Evolutionary conservation across 2,329 filamentous ascomycete species (phyloP).

Genomic region (Xylariaceae sp.): DNA sequence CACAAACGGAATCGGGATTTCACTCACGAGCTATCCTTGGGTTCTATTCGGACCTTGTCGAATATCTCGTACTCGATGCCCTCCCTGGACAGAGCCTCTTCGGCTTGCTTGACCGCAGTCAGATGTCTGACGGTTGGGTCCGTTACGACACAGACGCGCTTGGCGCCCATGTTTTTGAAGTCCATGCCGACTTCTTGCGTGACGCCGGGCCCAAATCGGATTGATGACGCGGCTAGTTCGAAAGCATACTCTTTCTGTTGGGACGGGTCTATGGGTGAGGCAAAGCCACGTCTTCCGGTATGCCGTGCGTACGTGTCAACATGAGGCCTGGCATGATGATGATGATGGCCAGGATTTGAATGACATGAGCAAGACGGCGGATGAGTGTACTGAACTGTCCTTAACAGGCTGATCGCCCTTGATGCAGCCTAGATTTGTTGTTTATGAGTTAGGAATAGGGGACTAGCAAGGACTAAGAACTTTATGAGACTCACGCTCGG

Average conservation of each 20-base stretch:
- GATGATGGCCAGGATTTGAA: slow-evolving; percentile 80
- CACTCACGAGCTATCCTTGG: slow-evolving; percentile 86
- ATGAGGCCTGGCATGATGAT: slow-evolving; percentile 63
- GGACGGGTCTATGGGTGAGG: slow-evolving; percentile 73
- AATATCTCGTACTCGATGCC: slow-evolving; percentile 82
- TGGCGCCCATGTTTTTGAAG: slow-evolving; percentile 84
- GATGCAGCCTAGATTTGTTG: slow-evolving; percentile 53
- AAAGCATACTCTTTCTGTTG: slow-evolving; percentile 95
- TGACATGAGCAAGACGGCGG: slow-evolving; percentile 91
- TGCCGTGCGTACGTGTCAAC: slow-evolving; percentile 46
- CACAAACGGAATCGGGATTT: background rate
- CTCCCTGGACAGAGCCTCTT: slow-evolving; percentile 76
- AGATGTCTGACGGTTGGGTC: slow-evolving; percentile 80
- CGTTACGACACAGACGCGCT: slow-evolving; percentile 89
- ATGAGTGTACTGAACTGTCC: slow-evolving; percentile 89
- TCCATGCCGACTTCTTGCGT: slow-evolving; percentile 99
- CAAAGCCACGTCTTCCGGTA: slow-evolving; percentile 55
- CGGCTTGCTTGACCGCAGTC: slow-evolving; percentile 86
- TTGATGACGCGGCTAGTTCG: slow-evolving; percentile 95
- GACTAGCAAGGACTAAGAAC: background rate
- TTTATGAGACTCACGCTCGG: slow-evolving; percentile 40
- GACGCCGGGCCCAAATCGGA: slow-evolving; percentile 89
- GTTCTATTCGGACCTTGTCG: slow-evolving; percentile 80
- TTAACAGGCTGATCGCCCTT: slow-evolving; percentile 72
- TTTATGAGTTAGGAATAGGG: slow-evolving; percentile 2